phyloP scores from a whole-genome alignment of 2,329 filamentous ascomycete species.

The Apiospora kogelbergensis region DNA sequence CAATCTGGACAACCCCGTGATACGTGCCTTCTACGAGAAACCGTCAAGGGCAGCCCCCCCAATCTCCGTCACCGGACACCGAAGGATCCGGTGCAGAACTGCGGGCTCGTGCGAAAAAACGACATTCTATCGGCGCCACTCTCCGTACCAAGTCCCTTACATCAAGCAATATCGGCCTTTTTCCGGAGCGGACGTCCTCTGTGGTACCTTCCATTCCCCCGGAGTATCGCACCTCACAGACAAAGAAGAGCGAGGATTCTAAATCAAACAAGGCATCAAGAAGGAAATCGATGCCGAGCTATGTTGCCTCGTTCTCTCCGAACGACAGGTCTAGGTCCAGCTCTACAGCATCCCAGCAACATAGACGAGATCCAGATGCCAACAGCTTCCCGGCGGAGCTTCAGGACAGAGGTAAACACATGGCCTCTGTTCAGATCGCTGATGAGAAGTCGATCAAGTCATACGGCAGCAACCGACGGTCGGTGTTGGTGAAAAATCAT shows the following conservation, averaged over 20 bases:
- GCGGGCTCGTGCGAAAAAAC: conserved; percentile 16
- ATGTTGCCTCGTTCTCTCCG: neutral
- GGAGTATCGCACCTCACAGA: neutral
- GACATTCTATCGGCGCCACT: conserved; percentile 24
- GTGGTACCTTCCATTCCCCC: conserved; percentile 15
- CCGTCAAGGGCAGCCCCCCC: neutral
- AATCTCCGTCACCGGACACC: neutral
- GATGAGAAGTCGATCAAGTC: neutral
- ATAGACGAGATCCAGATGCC: conserved; percentile 12
- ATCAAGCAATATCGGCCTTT: conserved; percentile 13
- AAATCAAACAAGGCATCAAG: neutral
- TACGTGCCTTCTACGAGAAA: conserved; percentile 36
- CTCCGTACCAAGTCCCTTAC: conserved; percentile 21
- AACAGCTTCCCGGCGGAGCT: conserved; percentile 23
- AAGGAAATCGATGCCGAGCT: conserved; percentile 12
- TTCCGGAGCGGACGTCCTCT: conserved; percentile 21
- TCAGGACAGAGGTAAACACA: neutral
- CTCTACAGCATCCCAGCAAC: neutral
- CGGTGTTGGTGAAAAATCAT: neutral
- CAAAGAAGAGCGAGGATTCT: neutral
- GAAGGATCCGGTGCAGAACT: neutral
- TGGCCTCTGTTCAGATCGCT: neutral
- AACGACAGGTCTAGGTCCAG: neutral
- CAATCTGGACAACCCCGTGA: conserved; percentile 33
- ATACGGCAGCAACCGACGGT: neutral